phyloP scores from a whole-genome alignment of 139 green algal genomes.

The Auxenochlorella protothecoides region DNA sequence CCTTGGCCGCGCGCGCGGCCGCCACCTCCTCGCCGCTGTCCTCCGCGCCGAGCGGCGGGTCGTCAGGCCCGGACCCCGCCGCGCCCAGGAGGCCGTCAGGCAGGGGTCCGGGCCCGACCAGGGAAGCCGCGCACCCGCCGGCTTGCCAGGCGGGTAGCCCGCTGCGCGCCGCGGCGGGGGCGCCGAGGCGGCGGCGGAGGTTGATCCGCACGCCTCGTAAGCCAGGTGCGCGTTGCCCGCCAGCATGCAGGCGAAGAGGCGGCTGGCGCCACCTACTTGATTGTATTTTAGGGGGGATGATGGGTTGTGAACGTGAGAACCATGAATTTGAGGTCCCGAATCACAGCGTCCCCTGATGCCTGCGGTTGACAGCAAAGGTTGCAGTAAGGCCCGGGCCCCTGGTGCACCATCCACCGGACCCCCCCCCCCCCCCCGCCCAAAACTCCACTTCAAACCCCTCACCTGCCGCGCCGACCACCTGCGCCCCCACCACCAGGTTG shows the following conservation, averaged over 20 bases:
- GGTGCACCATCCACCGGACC: too few relatives aligned
- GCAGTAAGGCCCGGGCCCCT: too few relatives aligned
- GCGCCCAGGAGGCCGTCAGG: too few relatives aligned
- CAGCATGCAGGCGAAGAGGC: conserved; percentile 45
- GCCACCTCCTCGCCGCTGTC: conserved; percentile 10
- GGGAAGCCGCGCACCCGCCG: too few relatives aligned
- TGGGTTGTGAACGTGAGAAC: background rate
- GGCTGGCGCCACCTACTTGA: conserved; percentile 11
- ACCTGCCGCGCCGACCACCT: conserved; percentile 27
- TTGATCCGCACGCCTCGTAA: conserved; percentile 56
- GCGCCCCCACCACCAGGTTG: conserved; percentile 20
- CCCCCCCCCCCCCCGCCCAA: too few relatives aligned
- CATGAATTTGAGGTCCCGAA: too few relatives aligned
- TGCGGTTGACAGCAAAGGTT: too few relatives aligned
- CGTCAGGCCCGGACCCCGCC: too few relatives aligned
- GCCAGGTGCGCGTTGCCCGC: conserved; percentile 52
- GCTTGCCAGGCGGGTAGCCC: conserved; percentile 27
- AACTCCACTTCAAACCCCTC: background rate
- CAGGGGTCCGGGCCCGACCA: too few relatives aligned
- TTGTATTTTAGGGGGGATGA: background rate
- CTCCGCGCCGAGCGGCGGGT: background rate
- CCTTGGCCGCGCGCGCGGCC: conserved; percentile 37
- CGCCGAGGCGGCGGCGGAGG: conserved; percentile 60
- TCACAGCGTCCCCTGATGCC: too few relatives aligned
- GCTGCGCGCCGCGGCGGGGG: conserved; percentile 34